Evolutionary conservation across 1,284 basidiomycete genomes (phyloP), one percentile per base, ranked within the genome.

Genomic region (Trichosporon asahii): DNA sequence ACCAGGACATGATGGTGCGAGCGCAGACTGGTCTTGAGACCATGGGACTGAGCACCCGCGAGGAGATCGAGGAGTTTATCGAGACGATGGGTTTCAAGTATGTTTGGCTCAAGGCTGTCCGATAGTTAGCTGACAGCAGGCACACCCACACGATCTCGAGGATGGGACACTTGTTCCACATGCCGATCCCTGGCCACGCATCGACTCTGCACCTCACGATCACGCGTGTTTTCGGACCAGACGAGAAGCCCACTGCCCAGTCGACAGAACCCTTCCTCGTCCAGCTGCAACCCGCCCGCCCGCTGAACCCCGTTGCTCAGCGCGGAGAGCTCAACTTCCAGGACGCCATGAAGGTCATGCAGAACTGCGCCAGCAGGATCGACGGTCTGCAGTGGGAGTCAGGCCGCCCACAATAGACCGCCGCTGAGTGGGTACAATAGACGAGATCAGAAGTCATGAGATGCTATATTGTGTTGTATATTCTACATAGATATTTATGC

Each of bases 331-430:
- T 76, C 40, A 71, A 69, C 37, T 66, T 80, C 53, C 66, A 69
- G 53, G 77, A 80, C 64, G 68, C 78, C 63, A 76, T 82, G 68
- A 70, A 73, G 7, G 64, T 77, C 1, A 79, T 82, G 77, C 72
- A 72, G 64, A 73, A 75, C 11, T 66, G 77, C 33, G 72, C 78
- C 7, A 72, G 68, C 12, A 46, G 74, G 23, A 70, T 81, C 15
- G 78, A 80, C 49, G 78, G 78, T 1, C 66, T 82, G 21, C 75
- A 78, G 25, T 82, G 80, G 80, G 72, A 73, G 31, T 76, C 77
- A 0, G 78, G 75, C 2, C 21, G 46, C 12, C 46, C 57, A 33
- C 57, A 61, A 61, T 61, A 61, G 57, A n/a, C 27, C 11, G 29
- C 27, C 27, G 21, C 9, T 21, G 2, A 21, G 49, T 3, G 40